Conservation (phyloP, 148 eudicot species). For the Chenopodium suecicum region DNA sequence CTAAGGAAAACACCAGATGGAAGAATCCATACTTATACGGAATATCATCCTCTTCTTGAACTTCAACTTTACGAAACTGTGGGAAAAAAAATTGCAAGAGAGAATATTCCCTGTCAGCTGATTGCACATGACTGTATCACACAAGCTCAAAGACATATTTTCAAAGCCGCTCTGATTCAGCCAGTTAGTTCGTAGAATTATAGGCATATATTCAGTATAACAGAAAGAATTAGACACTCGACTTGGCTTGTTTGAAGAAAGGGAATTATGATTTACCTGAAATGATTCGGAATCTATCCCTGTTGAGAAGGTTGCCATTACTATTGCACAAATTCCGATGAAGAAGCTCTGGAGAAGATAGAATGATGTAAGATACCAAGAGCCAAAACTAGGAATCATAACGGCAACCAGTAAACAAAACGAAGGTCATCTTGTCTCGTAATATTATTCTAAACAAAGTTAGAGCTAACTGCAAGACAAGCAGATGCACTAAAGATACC, state of each 20-base stretch:
- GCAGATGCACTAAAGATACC: neutral
- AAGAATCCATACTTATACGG: constrained; percentile 90
- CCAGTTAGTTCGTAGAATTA: neutral
- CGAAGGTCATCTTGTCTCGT: neutral
- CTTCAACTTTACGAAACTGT: constrained; percentile 74
- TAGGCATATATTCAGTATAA: neutral
- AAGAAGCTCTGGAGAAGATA: constrained; percentile 66
- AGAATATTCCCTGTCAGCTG: neutral
- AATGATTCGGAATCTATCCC: constrained; percentile 92
- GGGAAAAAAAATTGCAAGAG: neutral
- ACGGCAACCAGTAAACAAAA: neutral
- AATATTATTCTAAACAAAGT: neutral
- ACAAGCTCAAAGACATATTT: neutral
- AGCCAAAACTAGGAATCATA: neutral
- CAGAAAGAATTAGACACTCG: neutral
- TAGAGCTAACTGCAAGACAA: neutral
- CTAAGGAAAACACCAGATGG: constrained; percentile 83
- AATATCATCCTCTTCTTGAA: constrained; percentile 61
- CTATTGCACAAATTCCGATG: constrained; percentile 78
- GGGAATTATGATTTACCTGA: constrained; percentile 56
- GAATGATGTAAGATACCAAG: constrained; percentile 1
- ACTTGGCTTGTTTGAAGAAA: neutral
- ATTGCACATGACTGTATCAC: neutral
- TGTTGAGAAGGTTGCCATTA: constrained; percentile 95
- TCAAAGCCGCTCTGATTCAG: neutral